These are phyloP conservation scores for Debaryomycetaceae sp. DNA, from an alignment of 1,139 yeast genomes.

Conservation along the genomic window DNA sequence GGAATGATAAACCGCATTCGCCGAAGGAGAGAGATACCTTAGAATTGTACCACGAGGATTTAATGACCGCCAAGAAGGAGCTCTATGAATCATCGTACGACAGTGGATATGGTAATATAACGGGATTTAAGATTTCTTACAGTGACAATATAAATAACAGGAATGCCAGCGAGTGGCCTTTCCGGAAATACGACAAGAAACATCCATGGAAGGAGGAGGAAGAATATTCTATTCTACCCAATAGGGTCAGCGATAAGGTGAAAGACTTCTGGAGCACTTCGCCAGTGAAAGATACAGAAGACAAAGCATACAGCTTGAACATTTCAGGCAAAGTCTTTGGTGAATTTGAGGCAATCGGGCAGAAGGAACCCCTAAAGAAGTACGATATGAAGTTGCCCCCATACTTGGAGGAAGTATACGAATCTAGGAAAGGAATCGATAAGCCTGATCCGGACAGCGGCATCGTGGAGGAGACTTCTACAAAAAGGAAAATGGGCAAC, in stretches of 20 bases:
- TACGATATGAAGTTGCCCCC: conserved; percentile 34
- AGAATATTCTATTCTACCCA: conserved; percentile 58
- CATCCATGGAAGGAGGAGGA: conserved; percentile 54
- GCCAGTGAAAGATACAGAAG: conserved; percentile 11
- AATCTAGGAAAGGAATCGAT: conserved; percentile 21
- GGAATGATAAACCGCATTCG: conserved; percentile 30
- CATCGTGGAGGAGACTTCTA: conserved; percentile 5
- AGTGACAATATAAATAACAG: conserved; percentile 47
- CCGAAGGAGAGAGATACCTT: conserved; percentile 26
- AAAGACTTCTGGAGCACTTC: conserved; percentile 46
- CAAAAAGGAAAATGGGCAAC: conserved; percentile 24
- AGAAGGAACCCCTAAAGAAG: conserved; percentile 12
- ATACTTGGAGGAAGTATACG: conserved; percentile 37
- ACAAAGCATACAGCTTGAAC: conserved; percentile 43
- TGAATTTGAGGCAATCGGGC: conserved; percentile 24
- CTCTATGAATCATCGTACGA: conserved; percentile 42
- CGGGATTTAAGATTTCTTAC: conserved; percentile 68
- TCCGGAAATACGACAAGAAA: conserved; percentile 37
- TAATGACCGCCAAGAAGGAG: conserved; percentile 25
- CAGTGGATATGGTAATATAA: conserved; percentile 65
- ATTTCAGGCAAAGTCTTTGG: conserved; percentile 51
- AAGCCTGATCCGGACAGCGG: conserved; percentile 25
- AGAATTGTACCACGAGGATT: conserved; percentile 25
- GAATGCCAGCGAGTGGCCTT: conserved; percentile 53
- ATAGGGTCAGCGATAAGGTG: conserved; percentile 47